Percentiles rank a stretch among this genome's conserved stretches.
Evolutionary conservation across 2,329 filamentous ascomycete species (phyloP).

Genomic region (Diplodia corticola): DNA sequence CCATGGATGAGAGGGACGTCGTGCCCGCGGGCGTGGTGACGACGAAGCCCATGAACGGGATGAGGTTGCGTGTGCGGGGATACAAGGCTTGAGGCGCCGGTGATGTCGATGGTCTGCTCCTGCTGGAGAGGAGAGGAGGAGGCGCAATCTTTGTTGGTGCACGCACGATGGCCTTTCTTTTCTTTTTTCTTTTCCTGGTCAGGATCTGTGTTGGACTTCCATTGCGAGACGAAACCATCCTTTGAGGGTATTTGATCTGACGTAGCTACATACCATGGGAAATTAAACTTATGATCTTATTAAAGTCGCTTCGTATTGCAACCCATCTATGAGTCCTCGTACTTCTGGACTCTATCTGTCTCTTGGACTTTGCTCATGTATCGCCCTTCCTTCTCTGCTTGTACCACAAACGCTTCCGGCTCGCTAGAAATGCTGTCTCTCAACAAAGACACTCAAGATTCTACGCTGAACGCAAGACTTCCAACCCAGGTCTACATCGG

Average conservation of each 20-base stretch:
- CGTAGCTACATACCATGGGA: too few species aligned
- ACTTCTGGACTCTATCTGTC: not conserved
- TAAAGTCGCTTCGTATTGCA: not conserved
- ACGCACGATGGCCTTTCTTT: too few species aligned
- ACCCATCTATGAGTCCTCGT: not conserved
- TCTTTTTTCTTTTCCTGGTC: too few species aligned
- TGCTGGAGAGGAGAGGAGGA: too few species aligned
- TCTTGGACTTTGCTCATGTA: not conserved
- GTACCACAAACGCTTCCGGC: not conserved
- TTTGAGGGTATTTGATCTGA: too few species aligned
- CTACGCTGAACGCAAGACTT: not conserved
- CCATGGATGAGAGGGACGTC: conserved; percentile 34
- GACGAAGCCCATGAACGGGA: conserved; percentile 41
- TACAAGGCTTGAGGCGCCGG: not conserved
- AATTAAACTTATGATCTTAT: not conserved
- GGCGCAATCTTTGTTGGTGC: too few species aligned
- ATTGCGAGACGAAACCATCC: too few species aligned
- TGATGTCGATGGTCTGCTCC: too few species aligned
- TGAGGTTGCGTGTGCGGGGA: conserved; percentile 36
- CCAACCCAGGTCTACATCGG: not conserved
- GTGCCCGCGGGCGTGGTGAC: conserved; percentile 39
- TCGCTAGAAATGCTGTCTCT: not conserved
- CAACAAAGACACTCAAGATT: not conserved
- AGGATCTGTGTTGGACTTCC: too few species aligned
- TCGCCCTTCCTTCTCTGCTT: not conserved